Evolutionary conservation across 2,329 filamentous ascomycete species (phyloP), one percentile per base, ranked within the genome.

Genomic region (Penicillium sp.): DNA sequence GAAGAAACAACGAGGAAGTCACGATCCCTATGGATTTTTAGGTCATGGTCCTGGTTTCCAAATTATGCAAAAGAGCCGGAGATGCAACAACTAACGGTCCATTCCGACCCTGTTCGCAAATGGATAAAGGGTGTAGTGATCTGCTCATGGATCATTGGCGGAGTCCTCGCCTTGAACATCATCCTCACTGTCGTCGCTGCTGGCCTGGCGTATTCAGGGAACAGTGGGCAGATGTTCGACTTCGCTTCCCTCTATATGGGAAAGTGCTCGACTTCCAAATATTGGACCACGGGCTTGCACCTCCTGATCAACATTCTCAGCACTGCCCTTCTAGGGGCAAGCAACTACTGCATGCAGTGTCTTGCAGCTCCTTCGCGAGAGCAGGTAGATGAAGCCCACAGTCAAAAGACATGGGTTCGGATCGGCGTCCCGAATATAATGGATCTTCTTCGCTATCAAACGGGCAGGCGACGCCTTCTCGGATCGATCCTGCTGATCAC

Each of bases 401-500:
- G n/a, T 21, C 46, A 39, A 37, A 49, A n/a, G 18, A 49, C 35
- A 39, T 49, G 46, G 46, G 12, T 49, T 40, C 23, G 37, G 21
- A 49, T 59, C 18, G n/a, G 46, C 3, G 21, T 46, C 9, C 44
- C 44, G 13, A 46, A 46, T 23, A 46, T 46, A 39, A 52, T 48
- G 23, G 46, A 65, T 3, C 44, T 71, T 1, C 41, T 73, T 4
- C 65, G 68, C 32, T 46, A 46, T 12, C 44, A 46, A 46, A 46
- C 44, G 21, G 44, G 44, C 44, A 46, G n/a, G 31, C 44, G 21
- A 21, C 44, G 44, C 8, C 3, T 34, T 35, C 29, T 46, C 18
- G 44, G 44, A 35, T 35, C 15, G 7, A 25, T 46, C 3, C 13
- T 46, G 21, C 15, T 46, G 18, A 35, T 34, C 13, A 34, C 44